Evolutionary conservation across 495 filamentous ascomycete genomes (phyloP).

Genomic region (Cercophora newfieldiana): DNA sequence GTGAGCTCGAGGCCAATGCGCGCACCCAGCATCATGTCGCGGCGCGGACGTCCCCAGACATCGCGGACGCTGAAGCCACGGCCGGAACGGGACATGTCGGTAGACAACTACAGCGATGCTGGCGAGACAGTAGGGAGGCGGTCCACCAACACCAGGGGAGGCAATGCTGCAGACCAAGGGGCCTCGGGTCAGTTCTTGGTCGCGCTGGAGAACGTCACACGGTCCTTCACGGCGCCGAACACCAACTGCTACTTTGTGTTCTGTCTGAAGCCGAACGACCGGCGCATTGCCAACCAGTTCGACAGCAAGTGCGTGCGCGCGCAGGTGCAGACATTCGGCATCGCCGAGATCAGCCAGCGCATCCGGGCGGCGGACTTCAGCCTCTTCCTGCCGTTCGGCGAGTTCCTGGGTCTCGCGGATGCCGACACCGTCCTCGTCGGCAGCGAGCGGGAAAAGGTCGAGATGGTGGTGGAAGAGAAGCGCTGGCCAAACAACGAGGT

Average conservation of each 20-base stretch:
- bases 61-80: constrained; percentile 35
- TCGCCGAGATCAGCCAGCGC: constrained; percentile 93
- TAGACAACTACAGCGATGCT: constrained; percentile 50
- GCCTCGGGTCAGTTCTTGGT: constrained; percentile 90
- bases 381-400: constrained; percentile 90
- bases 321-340: constrained; percentile 93
- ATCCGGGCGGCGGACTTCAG: constrained; percentile 92
- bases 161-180: constrained; percentile 62
- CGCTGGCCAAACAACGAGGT: constrained; percentile 92
- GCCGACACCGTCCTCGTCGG: constrained; percentile 81
- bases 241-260: constrained; percentile 95
- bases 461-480: constrained; percentile 83
- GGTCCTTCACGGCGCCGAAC: constrained; percentile 74
- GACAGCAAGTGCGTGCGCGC: constrained; percentile 96
- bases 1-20: constrained; percentile 92
- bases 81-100: constrained; percentile 43
- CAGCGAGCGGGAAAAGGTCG: constrained; percentile 89
- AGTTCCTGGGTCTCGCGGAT: constrained; percentile 88
- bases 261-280: constrained; percentile 95
- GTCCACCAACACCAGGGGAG: constrained; percentile 33
- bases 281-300: constrained; percentile 96
- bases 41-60: constrained; percentile 48
- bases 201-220: constrained; percentile 83
- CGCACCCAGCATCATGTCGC: constrained; percentile 87
- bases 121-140: constrained; percentile 35